A percentile compares a stretch with the other conserved stretches of the same genome.
Evolutionary conservation across 2,329 filamentous ascomycete species (phyloP).

Genomic region (Botrytis elliptica): DNA sequence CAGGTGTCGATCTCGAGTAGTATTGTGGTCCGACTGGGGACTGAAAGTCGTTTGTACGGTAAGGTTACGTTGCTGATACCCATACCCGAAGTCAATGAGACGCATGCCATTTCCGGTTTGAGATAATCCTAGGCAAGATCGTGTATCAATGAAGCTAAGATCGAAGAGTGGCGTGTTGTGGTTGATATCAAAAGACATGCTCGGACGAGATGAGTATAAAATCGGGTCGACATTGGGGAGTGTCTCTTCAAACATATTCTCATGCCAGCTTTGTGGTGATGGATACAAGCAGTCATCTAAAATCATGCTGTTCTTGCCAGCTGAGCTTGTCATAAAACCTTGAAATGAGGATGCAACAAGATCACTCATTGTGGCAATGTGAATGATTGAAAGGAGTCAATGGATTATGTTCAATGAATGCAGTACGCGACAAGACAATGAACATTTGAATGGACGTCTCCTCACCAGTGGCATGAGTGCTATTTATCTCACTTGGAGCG

Average conservation of each 20-base stretch:
- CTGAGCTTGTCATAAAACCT: background rate
- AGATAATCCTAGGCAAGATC: background rate
- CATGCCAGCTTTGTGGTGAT: background rate
- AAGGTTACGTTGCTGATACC: too few species aligned
- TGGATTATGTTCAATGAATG: too few species aligned
- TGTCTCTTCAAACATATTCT: too few species aligned
- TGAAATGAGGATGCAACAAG: background rate
- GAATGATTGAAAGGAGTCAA: background rate
- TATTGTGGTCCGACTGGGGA: background rate
- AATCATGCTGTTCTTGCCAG: background rate
- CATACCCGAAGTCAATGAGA: background rate
- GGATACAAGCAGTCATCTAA: too few species aligned
- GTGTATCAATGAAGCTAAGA: background rate
- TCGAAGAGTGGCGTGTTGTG: background rate
- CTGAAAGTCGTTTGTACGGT: background rate
- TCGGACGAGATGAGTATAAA: background rate
- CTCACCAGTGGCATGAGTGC: background rate
- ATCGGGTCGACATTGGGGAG: background rate
- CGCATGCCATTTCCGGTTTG: background rate
- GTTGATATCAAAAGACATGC: too few species aligned
- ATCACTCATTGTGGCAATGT: background rate
- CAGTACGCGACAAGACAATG: too few species aligned
- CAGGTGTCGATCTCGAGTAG: too few species aligned
- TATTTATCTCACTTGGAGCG: background rate
- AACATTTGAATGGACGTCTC: too few species aligned